Conservation (phyloP, 106 monocot species). For the Triglochin maritima region DNA sequence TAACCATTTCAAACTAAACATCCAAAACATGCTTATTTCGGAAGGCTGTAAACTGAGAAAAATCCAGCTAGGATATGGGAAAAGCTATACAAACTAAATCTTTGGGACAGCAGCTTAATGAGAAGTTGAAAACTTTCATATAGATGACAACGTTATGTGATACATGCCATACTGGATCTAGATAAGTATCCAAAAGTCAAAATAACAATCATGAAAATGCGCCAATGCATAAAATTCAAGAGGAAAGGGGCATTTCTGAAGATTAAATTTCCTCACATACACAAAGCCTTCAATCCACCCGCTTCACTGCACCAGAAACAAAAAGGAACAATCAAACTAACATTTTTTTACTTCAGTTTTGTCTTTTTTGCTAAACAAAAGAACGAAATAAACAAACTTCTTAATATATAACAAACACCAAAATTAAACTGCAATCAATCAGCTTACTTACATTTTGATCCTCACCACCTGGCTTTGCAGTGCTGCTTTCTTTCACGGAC, state of each 20-base stretch:
- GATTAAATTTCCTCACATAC: neutral
- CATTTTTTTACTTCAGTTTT: neutral
- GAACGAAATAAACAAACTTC: neutral
- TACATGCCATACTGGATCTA: neutral
- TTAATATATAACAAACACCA: neutral
- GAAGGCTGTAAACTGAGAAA: too few species aligned
- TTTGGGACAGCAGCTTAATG: neutral
- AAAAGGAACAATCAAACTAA: too few species aligned
- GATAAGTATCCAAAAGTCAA: neutral
- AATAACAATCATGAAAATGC: neutral
- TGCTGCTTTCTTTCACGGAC: slow-evolving; percentile 6
- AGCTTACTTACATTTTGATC: neutral
- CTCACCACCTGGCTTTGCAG: slow-evolving; percentile 8
- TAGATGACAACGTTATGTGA: neutral
- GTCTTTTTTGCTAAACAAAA: neutral
- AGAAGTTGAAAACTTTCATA: neutral
- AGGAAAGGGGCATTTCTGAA: neutral
- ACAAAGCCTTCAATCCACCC: neutral
- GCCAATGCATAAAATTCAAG: neutral
- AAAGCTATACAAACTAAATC: too few species aligned
- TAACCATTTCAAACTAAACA: too few species aligned
- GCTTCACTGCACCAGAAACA: neutral
- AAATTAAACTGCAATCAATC: neutral
- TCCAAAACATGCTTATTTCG: too few species aligned
- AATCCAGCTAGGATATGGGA: too few species aligned